phyloP scores from a whole-genome alignment of 108 stramenopile species.

The Mediolabrus comicus region DNA sequence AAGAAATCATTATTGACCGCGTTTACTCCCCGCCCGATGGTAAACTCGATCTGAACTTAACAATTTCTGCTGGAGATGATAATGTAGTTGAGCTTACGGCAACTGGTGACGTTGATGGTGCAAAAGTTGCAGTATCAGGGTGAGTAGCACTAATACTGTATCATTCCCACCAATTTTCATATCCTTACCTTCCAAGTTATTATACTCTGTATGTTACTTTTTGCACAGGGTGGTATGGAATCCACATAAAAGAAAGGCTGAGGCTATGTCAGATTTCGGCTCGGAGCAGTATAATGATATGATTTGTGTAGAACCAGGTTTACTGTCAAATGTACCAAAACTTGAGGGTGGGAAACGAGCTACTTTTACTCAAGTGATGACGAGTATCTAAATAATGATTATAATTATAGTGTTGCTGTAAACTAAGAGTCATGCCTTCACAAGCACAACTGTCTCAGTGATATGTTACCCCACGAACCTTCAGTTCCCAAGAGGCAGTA shows the following conservation, averaged over 20 bases:
- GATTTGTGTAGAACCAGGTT: slow-evolving; percentile 85
- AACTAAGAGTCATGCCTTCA: too few species aligned
- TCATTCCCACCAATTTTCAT: too few species aligned
- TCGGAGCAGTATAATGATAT: slow-evolving; percentile 76
- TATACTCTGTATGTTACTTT: too few species aligned
- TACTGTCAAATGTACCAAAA: slow-evolving; percentile 43
- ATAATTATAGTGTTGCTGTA: too few species aligned
- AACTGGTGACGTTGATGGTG: slow-evolving; percentile 51
- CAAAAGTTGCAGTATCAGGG: slow-evolving; percentile 48
- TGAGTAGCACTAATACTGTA: too few species aligned
- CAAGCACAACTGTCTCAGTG: too few species aligned
- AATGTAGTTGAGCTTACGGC: slow-evolving; percentile 40
- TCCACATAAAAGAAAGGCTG: slow-evolving; percentile 68
- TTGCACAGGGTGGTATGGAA: slow-evolving; percentile 42
- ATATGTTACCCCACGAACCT: too few species aligned
- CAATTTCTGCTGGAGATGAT: slow-evolving; percentile 46
- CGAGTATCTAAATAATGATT: slow-evolving; percentile 6
- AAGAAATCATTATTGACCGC: slow-evolving; percentile 48
- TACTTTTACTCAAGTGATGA: slow-evolving; percentile 57
- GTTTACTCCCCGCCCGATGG: slow-evolving; percentile 63
- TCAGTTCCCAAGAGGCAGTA: too few species aligned
- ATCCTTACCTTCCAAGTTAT: too few species aligned
- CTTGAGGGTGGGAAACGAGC: slow-evolving; percentile 52
- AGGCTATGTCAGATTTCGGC: slow-evolving; percentile 74
- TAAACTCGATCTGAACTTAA: slow-evolving; percentile 49